A percentile compares a stretch with the other conserved stretches of the same genome.
These are phyloP conservation scores for Chalaropsis ovoidea DNA, from an alignment of 2,329 filamentous ascomycete species.

Conservation along the genomic window DNA sequence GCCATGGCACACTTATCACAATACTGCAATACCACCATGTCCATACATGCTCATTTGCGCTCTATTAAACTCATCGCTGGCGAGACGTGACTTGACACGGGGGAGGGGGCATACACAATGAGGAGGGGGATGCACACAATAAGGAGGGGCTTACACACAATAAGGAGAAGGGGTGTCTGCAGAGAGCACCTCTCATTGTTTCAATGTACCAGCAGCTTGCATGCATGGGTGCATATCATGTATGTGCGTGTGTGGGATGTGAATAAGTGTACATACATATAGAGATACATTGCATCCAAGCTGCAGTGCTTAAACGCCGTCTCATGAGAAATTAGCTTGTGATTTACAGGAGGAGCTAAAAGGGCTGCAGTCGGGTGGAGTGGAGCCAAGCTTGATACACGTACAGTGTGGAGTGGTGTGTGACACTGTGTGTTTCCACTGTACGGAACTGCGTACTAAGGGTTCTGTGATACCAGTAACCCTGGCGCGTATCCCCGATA, in stretches of 20 bases:
- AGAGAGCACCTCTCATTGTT: too few species aligned
- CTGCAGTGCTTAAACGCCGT: background rate
- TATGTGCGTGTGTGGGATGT: background rate
- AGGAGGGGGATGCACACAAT: background rate
- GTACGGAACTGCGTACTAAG: too few species aligned
- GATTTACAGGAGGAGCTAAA: background rate
- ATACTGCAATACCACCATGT: too few species aligned
- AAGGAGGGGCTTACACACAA: too few species aligned
- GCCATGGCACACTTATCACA: too few species aligned
- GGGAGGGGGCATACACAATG: background rate
- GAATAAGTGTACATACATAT: background rate
- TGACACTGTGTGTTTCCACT: background rate
- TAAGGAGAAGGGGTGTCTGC: background rate
- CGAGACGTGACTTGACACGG: background rate
- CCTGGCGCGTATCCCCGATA: too few species aligned
- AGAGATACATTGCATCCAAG: background rate
- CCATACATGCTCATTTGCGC: background rate
- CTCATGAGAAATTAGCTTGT: background rate
- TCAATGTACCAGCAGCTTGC: too few species aligned
- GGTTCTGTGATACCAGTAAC: too few species aligned
- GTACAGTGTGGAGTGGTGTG: background rate
- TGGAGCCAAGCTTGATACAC: too few species aligned
- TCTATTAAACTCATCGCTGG: background rate
- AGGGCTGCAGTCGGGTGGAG: background rate
- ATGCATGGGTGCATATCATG: background rate